These are phyloP conservation scores for Lichtheimia ramosa DNA, from an alignment of 371 early-diverging fungal species.

Conservation along the genomic window DNA sequence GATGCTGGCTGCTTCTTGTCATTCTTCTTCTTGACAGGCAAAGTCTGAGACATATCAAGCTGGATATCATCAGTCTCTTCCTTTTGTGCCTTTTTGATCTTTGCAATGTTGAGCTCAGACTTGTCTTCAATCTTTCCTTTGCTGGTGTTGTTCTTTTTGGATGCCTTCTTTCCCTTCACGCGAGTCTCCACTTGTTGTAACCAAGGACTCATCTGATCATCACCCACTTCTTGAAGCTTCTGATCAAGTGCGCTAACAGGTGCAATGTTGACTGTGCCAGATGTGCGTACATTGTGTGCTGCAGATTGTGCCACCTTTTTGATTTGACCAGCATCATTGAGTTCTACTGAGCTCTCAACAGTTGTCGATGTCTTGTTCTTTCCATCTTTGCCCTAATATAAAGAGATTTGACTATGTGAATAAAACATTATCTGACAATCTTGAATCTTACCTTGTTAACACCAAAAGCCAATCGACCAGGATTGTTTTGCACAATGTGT, in stretches of 20 bases:
- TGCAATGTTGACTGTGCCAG: constrained; percentile 51
- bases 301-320: constrained; percentile 59
- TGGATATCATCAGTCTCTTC: constrained; percentile 58
- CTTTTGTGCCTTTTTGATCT: constrained; percentile 52
- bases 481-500: constrained; percentile 49
- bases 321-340: constrained; percentile 64
- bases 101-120: constrained; percentile 59
- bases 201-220: constrained; percentile 63
- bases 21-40: background rate
- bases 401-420: background rate
- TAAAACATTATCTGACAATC: too few relatives aligned
- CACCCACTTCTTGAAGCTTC: constrained; percentile 26
- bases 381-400: constrained; percentile 2
- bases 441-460: constrained; percentile 17
- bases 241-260: constrained; percentile 16
- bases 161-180: constrained; percentile 51
- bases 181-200: constrained; percentile 51
- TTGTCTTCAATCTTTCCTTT: constrained; percentile 54
- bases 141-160: constrained; percentile 52
- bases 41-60: constrained; percentile 49
- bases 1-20: background rate
- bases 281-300: constrained; percentile 59
- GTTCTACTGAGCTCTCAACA: constrained; percentile 1
- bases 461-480: constrained; percentile 66
- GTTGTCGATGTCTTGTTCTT: background rate